Base-by-base conservation (phyloP, 352 stramenopile genomes). In the Globisporangium paddicum region DNA sequence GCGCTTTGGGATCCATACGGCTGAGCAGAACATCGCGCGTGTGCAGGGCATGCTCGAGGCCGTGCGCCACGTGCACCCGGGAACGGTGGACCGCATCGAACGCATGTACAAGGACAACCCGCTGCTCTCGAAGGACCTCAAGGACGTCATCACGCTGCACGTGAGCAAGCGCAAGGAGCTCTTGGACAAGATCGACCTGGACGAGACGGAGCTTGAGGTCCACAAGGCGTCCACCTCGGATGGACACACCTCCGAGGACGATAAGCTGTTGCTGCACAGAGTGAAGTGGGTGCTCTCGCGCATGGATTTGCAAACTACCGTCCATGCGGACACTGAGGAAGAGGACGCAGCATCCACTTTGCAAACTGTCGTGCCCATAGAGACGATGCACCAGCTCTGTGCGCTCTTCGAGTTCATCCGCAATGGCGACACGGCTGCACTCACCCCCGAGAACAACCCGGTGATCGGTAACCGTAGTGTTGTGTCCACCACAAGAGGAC, bases 271-370 rank as follows among this genome's bases (percentile, higher is more conserved):
- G 19, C 54, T 93, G 21, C 79, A 89, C 28, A 73, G 82, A 1
- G 71, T 90, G 38, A 93, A 90, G 57, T 93, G 82, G 82, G 73
- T 93, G 28, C 67, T 93, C 34, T 90, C 79, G 13, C 75, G 79
- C 0, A 50, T 93, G 11, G 76, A 90, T 55, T 66, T 93, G 4
- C 53, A 68, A 3, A 58, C 50, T n/a, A 61, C 14, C 25, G 28
- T 18, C 37, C 18, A n/a, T 21, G 37, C 21, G 32, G 46, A 71
- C n/a, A 41, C 65, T 8, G 26, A 40, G 16, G 16, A 38, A 21
- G 19, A 38, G 16, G 19, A 14, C 14, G 25, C 14, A 14, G 3
- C 28, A 5, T 34, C 7, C 19, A 62, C 66, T 56, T 14, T 14
- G 23, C 19, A 26, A n/a, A 16, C 25, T 5, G 46, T 41, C 50